phyloP scores from a whole-genome alignment of 1,284 basidiomycete genomes.

The Anthracocystis walkeri region DNA sequence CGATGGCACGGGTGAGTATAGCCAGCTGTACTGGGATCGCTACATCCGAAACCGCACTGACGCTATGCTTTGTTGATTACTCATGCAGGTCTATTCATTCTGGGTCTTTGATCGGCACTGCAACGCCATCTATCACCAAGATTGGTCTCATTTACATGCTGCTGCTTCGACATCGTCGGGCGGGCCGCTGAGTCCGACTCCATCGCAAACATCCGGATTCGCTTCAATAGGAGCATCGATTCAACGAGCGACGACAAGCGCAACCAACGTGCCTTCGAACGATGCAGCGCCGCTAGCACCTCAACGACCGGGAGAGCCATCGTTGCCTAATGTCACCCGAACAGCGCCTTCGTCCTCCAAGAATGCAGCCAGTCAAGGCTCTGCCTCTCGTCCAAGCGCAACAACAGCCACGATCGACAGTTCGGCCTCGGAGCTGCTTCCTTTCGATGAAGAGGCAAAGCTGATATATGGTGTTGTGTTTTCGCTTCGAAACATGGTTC shows the following conservation, averaged over 20 bases:
- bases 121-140: conserved; percentile 65
- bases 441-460: conserved; percentile 98
- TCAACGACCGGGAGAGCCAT: conserved; percentile 32
- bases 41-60: conserved; percentile 2
- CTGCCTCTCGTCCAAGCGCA: conserved; percentile 6
- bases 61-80: background rate
- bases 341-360: conserved; percentile 3
- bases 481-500: conserved; percentile 92
- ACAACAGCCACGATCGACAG: conserved; percentile 14
- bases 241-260: conserved; percentile 46
- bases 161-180: conserved; percentile 11
- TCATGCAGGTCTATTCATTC: conserved; percentile 59
- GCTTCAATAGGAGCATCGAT: conserved; percentile 58
- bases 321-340: conserved; percentile 49
- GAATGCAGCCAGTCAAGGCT: conserved; percentile 4
- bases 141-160: conserved; percentile 63
- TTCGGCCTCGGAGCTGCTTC: conserved; percentile 56
- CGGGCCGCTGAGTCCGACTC: conserved; percentile 26
- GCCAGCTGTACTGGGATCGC: too few relatives aligned
- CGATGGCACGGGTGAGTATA: conserved; percentile 30
- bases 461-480: conserved; percentile 95
- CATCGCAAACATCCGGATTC: conserved; percentile 45
- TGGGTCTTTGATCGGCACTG: conserved; percentile 69
- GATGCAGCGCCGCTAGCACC: conserved; percentile 18
- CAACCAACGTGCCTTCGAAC: conserved; percentile 7